Conservation (phyloP, 179 eudicot species). For the Sideroxylon spinosum region DNA sequence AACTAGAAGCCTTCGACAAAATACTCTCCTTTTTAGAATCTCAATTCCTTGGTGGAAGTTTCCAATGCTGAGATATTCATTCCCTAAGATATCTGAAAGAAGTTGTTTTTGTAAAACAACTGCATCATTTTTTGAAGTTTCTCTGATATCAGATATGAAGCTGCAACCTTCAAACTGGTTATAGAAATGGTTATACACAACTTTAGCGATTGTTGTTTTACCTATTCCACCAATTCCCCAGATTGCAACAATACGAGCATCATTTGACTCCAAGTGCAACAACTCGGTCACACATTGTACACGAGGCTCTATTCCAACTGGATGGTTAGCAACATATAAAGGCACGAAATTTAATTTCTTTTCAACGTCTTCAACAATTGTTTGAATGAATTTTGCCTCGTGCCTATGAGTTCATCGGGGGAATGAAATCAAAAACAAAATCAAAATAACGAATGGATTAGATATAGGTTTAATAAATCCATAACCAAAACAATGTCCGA, state of each 20-base stretch:
- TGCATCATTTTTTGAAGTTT: background rate
- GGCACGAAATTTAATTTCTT: background rate
- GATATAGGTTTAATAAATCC: no score
- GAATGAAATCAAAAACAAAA: background rate
- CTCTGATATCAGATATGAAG: background rate
- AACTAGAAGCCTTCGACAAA: constrained; percentile 10
- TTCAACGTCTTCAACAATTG: constrained; percentile 1
- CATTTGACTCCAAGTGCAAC: background rate
- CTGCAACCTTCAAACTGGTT: constrained; percentile 7
- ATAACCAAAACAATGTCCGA: background rate
- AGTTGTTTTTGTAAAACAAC: constrained; percentile 9
- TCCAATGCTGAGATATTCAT: background rate
- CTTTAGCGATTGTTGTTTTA: constrained; percentile 14
- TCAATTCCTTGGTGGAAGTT: constrained; percentile 1
- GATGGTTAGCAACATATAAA: constrained; percentile 8
- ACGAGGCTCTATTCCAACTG: constrained; percentile 11
- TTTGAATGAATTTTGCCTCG: background rate
- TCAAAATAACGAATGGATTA: background rate
- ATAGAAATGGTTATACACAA: background rate
- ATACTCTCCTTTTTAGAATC: background rate
- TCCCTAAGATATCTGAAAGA: background rate
- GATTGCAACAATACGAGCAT: background rate
- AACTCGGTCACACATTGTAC: background rate
- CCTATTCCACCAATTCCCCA: constrained; percentile 9
- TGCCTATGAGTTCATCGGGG: background rate